These are phyloP conservation scores for Parietaria judaica DNA, from an alignment of 306 rosid genomes.

Conservation along the genomic window DNA sequence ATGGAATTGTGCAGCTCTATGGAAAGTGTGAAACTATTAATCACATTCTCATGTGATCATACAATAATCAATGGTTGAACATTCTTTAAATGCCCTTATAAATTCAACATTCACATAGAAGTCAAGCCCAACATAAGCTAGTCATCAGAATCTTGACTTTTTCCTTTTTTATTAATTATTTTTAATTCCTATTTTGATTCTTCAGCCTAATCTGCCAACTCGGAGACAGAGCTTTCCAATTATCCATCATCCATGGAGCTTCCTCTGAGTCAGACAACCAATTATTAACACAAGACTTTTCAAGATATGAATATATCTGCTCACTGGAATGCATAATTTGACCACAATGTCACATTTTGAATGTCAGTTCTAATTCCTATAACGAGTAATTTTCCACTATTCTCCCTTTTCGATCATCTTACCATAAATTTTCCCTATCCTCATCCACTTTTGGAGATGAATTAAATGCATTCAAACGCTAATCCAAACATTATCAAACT, in stretches of 20 bases:
- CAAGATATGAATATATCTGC: neutral
- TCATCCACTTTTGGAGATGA: too few relatives aligned
- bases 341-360: neutral
- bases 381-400: neutral
- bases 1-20: too few relatives aligned
- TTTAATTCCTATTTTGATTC: neutral
- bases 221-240: neutral
- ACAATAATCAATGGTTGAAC: too few relatives aligned
- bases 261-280: constrained; percentile 7
- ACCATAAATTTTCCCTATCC: neutral
- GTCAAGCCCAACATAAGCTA: neutral
- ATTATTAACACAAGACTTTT: neutral
- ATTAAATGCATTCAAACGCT: too few relatives aligned
- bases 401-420: neutral
- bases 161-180: neutral
- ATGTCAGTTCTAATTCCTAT: neutral
- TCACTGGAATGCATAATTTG: neutral
- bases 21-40: too few relatives aligned
- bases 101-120: neutral
- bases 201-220: constrained; percentile 5
- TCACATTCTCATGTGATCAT: too few relatives aligned
- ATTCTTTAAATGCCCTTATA: neutral
- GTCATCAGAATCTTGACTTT: neutral
- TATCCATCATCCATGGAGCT: neutral
- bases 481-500: neutral